Evolutionary conservation across 2,329 filamentous ascomycete species (phyloP), one percentile per base, ranked within the genome.

Genomic region (Penicillium italicum): DNA sequence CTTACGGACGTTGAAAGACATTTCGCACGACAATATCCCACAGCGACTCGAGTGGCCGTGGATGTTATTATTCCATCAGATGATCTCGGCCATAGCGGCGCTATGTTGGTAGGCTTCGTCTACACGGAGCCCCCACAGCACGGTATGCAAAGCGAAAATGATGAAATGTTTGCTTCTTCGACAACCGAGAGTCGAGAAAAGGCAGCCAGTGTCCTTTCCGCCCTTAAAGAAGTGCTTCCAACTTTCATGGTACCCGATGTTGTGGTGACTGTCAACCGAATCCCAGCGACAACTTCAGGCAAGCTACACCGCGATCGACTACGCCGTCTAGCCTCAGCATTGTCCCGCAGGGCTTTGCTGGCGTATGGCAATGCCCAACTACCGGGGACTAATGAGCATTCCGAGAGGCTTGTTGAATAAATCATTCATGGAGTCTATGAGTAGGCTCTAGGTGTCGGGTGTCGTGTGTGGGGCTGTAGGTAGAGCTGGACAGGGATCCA

Each of bases 1-100:
- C 56, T 71, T 2, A 67, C 61, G 4, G 70, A 72, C 50, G 60
- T 74, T 14, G 69, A 72, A 56, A 59, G 22, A 18, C 22, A 41
- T 8, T 22, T 26, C 4, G 38, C 38, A 3, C 14, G 14, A n/a
- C 22, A 41, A 18, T 41, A 41, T 26, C 38, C 38, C 8, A 26
- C 38, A 1, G 20, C 38, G 9, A 16, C 14, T 41, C 38, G 22
- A 5, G 38, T 41, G 14, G 8, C 8, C 3, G 22, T 41, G 22
- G 22, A 41, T 41, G 14, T 26, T 10, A 26, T 26, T 8, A 41
- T 26, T 41, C 38, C 38, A 6, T 41, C 38, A 3, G 38, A 26
- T 26, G 14, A 26, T 16, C 10, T 41, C 4, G 14, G 22, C 8
- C 38, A 41, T n/a, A 41, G 10, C 4, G 14, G 38, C 14, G 4